These are phyloP conservation scores for Camellia lanceoleosa DNA, from an alignment of 148 eudicot genomes.

Conservation along the genomic window DNA sequence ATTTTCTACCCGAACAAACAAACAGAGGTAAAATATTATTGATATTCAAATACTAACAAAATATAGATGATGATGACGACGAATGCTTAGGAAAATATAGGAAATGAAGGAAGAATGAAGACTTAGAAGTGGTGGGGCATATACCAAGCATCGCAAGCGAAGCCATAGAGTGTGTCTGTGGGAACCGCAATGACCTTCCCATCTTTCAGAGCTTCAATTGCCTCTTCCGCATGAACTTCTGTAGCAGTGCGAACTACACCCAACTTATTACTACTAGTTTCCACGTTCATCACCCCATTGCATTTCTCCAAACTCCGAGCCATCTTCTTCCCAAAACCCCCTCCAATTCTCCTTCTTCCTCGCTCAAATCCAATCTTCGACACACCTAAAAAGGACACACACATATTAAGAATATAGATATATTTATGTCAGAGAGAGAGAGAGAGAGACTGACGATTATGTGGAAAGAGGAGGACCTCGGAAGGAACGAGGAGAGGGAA, in stretches of 20 bases:
- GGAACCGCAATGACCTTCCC: conserved; percentile 90
- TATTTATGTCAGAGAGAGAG: background rate
- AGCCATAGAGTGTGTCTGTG: conserved; percentile 90
- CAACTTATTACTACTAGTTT: background rate
- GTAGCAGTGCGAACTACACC: conserved; percentile 56
- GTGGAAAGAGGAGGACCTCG: conserved; percentile 24
- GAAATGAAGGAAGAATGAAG: background rate
- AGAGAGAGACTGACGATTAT: conserved; percentile 13
- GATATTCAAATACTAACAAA: background rate
- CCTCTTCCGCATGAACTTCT: conserved; percentile 48
- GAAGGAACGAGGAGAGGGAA: conserved; percentile 4
- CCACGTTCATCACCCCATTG: background rate
- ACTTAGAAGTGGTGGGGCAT: background rate
- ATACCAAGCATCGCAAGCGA: conserved; percentile 96
- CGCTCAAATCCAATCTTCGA: conserved; percentile 15
- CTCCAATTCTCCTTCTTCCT: conserved; percentile 24
- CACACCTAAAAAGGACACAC: conserved; percentile 7
- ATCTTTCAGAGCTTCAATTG: conserved; percentile 52
- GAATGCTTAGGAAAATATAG: background rate
- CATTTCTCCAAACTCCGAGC: conserved; percentile 28
- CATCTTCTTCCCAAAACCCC: conserved; percentile 16
- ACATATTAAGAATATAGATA: background rate
- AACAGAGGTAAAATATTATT: too few relatives aligned
- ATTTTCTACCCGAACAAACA: too few relatives aligned
- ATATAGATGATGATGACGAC: too few relatives aligned